phyloP scores from a whole-genome alignment of 2,329 filamentous ascomycete species.

The Fusarium fracticaudum region DNA sequence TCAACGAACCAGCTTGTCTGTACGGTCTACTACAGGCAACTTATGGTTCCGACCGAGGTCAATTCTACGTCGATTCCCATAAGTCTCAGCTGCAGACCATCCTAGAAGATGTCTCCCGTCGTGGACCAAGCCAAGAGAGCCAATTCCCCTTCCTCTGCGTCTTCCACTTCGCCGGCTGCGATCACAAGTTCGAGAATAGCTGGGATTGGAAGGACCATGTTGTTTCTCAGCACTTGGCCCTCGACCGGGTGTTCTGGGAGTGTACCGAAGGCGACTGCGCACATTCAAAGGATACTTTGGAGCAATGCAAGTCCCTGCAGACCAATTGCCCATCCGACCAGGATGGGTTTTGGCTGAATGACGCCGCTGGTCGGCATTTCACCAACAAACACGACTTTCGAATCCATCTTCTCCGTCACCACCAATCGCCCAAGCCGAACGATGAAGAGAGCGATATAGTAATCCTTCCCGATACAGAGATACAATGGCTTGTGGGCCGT shows the following conservation, averaged over 20 bases:
- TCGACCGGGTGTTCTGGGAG: accelerated
- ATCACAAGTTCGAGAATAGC: accelerated
- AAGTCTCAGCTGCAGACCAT: accelerated
- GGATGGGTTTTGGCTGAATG: no score
- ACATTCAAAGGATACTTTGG: no score
- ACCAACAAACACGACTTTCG: neutral
- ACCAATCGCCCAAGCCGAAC: accelerated
- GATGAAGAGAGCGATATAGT: accelerated
- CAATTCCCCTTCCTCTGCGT: neutral
- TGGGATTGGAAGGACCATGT: accelerated
- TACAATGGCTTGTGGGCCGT: accelerated
- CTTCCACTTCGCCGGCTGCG: neutral
- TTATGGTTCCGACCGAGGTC: accelerated
- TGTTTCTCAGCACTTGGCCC: accelerated
- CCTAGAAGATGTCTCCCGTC: accelerated
- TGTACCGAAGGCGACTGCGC: neutral
- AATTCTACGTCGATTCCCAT: neutral
- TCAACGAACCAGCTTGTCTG: neutral
- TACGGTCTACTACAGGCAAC: accelerated
- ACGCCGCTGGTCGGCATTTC: no score
- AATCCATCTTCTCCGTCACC: accelerated
- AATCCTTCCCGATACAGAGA: neutral
- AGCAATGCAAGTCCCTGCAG: no score
- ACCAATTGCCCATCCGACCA: no score
- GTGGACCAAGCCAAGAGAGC: accelerated